A percentile compares a stretch with the other conserved stretches of the same genome.
Conservation (phyloP, 1,284 basidiomycete genomes). For the Ceratobasidium sp. region DNA sequence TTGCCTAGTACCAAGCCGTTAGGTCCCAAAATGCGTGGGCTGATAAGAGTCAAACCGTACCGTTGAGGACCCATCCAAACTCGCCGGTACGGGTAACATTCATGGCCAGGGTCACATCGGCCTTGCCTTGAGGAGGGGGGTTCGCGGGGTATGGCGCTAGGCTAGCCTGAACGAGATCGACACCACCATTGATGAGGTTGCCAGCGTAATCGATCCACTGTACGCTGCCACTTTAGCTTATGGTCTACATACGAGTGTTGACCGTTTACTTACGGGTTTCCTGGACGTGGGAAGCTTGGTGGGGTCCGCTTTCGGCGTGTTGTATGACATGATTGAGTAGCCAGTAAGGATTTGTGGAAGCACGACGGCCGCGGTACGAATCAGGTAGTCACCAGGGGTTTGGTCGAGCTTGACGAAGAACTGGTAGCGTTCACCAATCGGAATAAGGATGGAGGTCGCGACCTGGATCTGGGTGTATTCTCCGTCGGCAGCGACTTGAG, state of each 20-base stretch:
- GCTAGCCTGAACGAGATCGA: constrained; percentile 24
- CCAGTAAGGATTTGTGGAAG: constrained; percentile 45
- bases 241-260: background rate
- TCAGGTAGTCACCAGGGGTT: constrained; percentile 38
- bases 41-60: background rate
- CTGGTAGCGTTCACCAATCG: constrained; percentile 41
- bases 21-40: background rate
- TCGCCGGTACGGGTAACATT: constrained; percentile 26
- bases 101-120: constrained; percentile 27
- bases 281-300: constrained; percentile 23
- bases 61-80: constrained; percentile 35
- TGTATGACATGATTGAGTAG: constrained; percentile 44
- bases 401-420: constrained; percentile 47
- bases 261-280: constrained; percentile 10
- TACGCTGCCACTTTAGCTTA: background rate
- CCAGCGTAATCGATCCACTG: constrained; percentile 44
- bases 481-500: constrained; percentile 43
- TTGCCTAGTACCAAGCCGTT: background rate
- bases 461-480: constrained; percentile 40
- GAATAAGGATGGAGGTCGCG: constrained; percentile 34
- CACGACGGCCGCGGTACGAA: constrained; percentile 37
- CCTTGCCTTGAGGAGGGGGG: constrained; percentile 33
- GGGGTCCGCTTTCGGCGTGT: constrained; percentile 10
- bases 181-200: constrained; percentile 36
- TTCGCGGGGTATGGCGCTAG: constrained; percentile 26